Evolutionary conservation across 2,329 filamentous ascomycete genomes (phyloP).

Genomic region (Grosmannia huntii): DNA sequence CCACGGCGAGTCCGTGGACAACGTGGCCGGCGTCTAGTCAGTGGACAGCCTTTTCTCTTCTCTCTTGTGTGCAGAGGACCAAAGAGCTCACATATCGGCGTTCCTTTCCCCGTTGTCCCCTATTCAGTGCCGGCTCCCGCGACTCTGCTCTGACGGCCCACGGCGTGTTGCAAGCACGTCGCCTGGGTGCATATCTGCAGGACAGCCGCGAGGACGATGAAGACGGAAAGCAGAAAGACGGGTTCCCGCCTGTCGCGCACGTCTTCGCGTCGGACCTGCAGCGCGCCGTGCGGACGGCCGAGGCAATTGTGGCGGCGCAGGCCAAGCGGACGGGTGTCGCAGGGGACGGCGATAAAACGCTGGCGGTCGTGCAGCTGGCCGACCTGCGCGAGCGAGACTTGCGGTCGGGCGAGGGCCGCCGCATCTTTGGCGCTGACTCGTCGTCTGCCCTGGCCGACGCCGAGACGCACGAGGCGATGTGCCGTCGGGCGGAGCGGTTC

Average conservation of each 20-base stretch:
- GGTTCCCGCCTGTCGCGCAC: constrained; percentile 15
- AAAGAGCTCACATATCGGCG: neutral
- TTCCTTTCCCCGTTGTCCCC: constrained; percentile 8
- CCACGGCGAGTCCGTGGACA: constrained; percentile 85
- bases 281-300: constrained; percentile 60
- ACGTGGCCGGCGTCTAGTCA: constrained; percentile 65
- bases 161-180: constrained; percentile 65
- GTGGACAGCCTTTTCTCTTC: constrained; percentile 19
- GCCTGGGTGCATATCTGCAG: constrained; percentile 52
- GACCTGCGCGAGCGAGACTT: constrained; percentile 64
- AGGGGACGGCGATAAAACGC: neutral
- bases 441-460: constrained; percentile 27
- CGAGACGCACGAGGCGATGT: constrained; percentile 59
- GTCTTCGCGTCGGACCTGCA: constrained; percentile 63
- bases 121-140: constrained; percentile 55
- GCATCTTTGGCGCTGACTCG: constrained; percentile 25
- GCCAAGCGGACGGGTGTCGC: neutral
- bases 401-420: constrained; percentile 55
- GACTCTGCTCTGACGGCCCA: constrained; percentile 74
- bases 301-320: constrained; percentile 43
- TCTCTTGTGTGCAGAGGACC: neutral
- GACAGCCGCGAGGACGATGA: neutral
- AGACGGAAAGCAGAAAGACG: neutral
- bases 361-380: constrained; percentile 24
- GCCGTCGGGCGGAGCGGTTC: constrained; percentile 49